Base-by-base conservation (phyloP, 176 grass and related monocot species). In the Rhynchospora tenuis region DNA sequence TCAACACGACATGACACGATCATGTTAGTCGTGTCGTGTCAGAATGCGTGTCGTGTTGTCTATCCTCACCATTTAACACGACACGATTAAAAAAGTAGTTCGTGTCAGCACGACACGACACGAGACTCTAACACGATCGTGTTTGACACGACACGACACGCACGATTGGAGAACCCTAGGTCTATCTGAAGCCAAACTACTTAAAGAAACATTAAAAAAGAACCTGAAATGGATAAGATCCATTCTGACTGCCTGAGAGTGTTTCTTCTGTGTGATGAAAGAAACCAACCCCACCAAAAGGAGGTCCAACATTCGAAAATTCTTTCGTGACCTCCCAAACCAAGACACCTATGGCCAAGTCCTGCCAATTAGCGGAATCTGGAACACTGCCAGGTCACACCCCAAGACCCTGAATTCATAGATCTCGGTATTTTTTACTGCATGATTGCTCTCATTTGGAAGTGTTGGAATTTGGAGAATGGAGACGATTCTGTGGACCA, bases 231-330 rank as follows among this genome's bases (percentile, higher is more conserved):
- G 80, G 80, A 82, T n/a, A 99, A 99, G 74, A 69, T 93, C 16
- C 91, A 90, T 79, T 83, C 89, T 47, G 96, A 99, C 80, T 99
- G 96, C 58, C 96, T 93, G 93, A 57, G 96, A 91, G 76, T 99
- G 96, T 80, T 99, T 99, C 86, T 99, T 99, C 83, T 99, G 96
- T 84, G 93, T 93, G 33, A 95, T 99, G 93, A 99, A 99, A 86
- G 96, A 99, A 89, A 85, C 88, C 15, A 99, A 99, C 69, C 96
- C 96, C n/a, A 91, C 86, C 82, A 99, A 99, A 83, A 60, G 93
- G 80, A 95, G 86, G 83, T 84, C 93, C 12, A 93, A 89, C 57
- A 92, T 99, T 58, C 83, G 92, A 74, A 99, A 99, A 66, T 99
- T 95, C 88, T 99, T 99, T 59, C 88, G 93, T 78, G 96, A 99